Evolutionary conservation across 176 grass and related monocot species (phyloP), one percentile per base, ranked within the genome.

Genomic region (Cocos nucifera): DNA sequence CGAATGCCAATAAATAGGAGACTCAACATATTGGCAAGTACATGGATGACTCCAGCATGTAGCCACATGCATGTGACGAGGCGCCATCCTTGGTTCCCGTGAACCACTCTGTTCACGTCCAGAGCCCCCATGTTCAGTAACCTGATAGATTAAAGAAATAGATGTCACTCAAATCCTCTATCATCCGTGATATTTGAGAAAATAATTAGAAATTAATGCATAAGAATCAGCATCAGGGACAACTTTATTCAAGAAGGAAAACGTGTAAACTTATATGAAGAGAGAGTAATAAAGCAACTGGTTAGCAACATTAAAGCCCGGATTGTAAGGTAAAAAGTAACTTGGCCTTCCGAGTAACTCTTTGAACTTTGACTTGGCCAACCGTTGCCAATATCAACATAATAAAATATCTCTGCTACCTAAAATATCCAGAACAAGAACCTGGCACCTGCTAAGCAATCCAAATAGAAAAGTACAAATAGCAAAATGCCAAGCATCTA

Each of bases 51-150:
- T 32, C 93, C 93, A 56, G 81, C 87, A 64, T 98, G 93, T 76
- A 98, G 85, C 93, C 93, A 98, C 50, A 92, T 98, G 73, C 93
- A 98, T 22, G 87, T 80, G 57, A 98, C 54, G 55, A 98, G 85
- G 16, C 93, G 87, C 81, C 84, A 98, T 50, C 81, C 64, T 82
- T 98, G 84, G 5, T 87, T 78, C 17, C 70, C 69, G 61, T 70
- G 81, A 63, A 86, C 85, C 54, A 98, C 69, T 69, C 80, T 92
- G 69, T 58, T 73, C 10, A 72, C 69, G 58, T 80, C 87, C 20
- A 98, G 66, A 16, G 87, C 87, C 15, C 93, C 93, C 87, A 98
- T 89, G 80, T 73, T 78, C 73, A 88, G 32, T 51, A 98, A 30
- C 79, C 93, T 98, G 72, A 19, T 22, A 62, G 55, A 88, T 65